Percentiles rank a stretch among this genome's conserved stretches.
Conservation (phyloP, 345 rosid species). For the Leavenworthia alabamica region DNA sequence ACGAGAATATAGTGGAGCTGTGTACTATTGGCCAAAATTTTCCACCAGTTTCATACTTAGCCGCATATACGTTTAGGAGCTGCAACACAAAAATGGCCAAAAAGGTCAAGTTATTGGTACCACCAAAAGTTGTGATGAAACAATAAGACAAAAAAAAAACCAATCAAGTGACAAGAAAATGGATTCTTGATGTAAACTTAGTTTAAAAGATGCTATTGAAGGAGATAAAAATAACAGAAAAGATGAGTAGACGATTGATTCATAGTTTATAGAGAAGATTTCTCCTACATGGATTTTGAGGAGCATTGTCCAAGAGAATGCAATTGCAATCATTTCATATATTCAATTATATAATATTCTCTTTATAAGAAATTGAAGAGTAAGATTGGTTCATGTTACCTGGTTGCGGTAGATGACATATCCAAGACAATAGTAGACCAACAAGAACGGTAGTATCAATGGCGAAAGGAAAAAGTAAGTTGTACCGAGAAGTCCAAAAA, state of each 20-base stretch:
- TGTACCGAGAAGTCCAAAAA: too few relatives aligned
- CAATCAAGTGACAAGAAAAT: conserved; percentile 18
- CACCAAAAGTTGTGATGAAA: conserved; percentile 16
- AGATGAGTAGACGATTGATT: background rate
- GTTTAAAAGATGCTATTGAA: conserved; percentile 21
- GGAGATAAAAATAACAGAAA: conserved; percentile 2
- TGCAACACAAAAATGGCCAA: conserved; percentile 47
- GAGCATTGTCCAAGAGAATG: conserved; percentile 24
- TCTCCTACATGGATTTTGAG: conserved; percentile 14
- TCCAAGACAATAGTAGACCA: conserved; percentile 77
- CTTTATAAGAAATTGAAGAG: background rate
- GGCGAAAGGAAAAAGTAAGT: too few relatives aligned
- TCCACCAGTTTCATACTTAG: conserved; percentile 74
- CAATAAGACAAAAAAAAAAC: background rate
- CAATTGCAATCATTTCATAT: conserved; percentile 9
- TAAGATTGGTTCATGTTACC: conserved; percentile 34
- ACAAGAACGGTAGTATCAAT: conserved; percentile 83
- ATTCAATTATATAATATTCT: background rate
- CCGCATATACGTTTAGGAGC: conserved; percentile 69
- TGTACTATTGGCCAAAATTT: conserved; percentile 84
- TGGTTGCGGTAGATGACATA: conserved; percentile 87
- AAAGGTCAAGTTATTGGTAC: background rate
- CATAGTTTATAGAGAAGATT: conserved; percentile 15
- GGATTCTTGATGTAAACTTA: conserved; percentile 22
- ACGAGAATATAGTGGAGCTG: conserved; percentile 56